These are phyloP conservation scores for Homolaphlyctis polyrhiza DNA, from an alignment of 371 early-diverging fungal genomes.

Conservation along the genomic window DNA sequence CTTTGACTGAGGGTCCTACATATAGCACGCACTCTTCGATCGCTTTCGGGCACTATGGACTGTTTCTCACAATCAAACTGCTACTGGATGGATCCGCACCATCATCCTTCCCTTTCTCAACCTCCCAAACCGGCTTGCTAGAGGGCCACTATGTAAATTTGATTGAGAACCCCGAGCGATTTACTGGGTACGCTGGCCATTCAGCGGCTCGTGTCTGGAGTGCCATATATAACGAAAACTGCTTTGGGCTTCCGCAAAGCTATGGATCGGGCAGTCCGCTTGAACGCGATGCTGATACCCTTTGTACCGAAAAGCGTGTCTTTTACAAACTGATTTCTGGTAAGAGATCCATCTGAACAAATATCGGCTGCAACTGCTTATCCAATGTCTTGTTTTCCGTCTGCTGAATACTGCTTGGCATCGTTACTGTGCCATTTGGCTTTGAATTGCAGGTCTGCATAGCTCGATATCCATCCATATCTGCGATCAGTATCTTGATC, in stretches of 20 bases:
- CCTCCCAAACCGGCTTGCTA: too few species aligned
- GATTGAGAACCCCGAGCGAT: slow-evolving; percentile 88
- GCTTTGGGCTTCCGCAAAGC: slow-evolving; percentile 69
- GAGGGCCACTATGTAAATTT: slow-evolving; percentile 88
- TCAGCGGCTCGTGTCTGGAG: slow-evolving; percentile 96
- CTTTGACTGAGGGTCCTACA: too few species aligned
- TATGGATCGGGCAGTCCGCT: not conserved
- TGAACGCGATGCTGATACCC: slow-evolving; percentile 33
- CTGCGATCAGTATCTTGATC: slow-evolving; percentile 85
- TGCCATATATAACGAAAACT: slow-evolving; percentile 91
- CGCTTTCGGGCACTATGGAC: too few species aligned
- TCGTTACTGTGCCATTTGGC: not conserved
- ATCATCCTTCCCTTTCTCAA: too few species aligned
- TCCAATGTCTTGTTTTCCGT: not conserved
- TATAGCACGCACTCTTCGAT: too few species aligned
- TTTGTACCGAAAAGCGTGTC: slow-evolving; percentile 85
- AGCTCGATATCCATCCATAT: slow-evolving; percentile 97
- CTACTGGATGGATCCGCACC: too few species aligned
- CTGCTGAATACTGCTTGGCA: not conserved
- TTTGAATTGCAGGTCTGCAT: slow-evolving; percentile 66
- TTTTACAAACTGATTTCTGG: slow-evolving; percentile 92
- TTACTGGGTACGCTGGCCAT: slow-evolving; percentile 97
- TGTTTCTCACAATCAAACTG: too few species aligned
- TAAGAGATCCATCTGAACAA: slow-evolving; percentile 21
- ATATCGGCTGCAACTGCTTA: not conserved